Conservation (phyloP, 2,329 filamentous ascomycete genomes). For the Botrytis medusae region DNA sequence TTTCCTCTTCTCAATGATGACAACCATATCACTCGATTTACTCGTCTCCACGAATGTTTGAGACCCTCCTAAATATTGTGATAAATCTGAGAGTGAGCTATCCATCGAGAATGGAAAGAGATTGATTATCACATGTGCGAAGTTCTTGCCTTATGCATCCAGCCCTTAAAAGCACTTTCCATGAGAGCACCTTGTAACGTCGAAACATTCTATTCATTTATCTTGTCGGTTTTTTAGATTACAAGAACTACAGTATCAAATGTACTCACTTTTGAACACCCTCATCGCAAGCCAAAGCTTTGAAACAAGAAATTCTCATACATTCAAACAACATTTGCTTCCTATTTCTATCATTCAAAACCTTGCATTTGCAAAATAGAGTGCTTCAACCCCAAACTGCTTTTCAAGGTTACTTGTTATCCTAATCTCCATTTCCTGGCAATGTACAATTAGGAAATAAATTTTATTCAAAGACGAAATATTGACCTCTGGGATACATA, state of each 20-base stretch:
- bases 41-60: not conserved
- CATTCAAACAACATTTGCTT: not conserved
- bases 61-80: not conserved
- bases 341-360: not conserved
- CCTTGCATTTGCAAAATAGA: not conserved
- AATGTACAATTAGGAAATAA: not conserved
- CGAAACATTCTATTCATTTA: not conserved
- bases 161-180: not conserved
- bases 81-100: not conserved
- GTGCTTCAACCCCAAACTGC: not conserved
- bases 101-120: not conserved
- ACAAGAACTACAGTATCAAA: not conserved
- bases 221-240: not conserved
- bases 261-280: not conserved
- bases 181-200: not conserved
- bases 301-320: not conserved
- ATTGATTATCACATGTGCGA: not conserved
- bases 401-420: not conserved
- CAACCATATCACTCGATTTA: rapidly evolving
- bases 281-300: not conserved
- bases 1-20: not conserved
- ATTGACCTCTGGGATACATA: not conserved
- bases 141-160: not conserved
- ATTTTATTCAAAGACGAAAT: not conserved
- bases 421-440: not conserved